Evolutionary conservation across 345 rosid genomes (phyloP), one percentile per base, ranked within the genome.

Genomic region (Citrus maxima): DNA sequence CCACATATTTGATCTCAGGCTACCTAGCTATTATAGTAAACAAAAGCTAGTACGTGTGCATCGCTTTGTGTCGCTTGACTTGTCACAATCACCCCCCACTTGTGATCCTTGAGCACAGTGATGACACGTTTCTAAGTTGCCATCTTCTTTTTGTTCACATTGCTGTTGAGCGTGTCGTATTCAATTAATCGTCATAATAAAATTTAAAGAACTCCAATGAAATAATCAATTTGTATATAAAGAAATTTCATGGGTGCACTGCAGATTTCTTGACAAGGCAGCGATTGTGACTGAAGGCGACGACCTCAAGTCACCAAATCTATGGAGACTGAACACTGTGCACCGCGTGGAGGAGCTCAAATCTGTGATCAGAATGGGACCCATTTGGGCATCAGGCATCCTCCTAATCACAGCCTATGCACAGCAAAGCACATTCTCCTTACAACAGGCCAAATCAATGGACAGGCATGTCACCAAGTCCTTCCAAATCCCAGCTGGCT

Each of bases 311-410:
- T 28, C 71, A 70, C 87, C 87, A 6, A 82, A 88, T 68, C 78
- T 85, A 16, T 86, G 91, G 91, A 80, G 84, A 24, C 74, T 88
- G n/a, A 88, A 82, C 83, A 88, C 89, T 12, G 84, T 88, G 0
- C 91, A 88, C 66, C 77, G 91, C 59, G 89, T 88, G 2, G 91
- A 88, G 61, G 91, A 88, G 55, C 72, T 88, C 0, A 88, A 88
- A 82, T 81, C 82, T 10, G 35, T 88, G 13, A 72, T 88, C 66
- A 78, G 88, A 74, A 85, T 88, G 91, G 83, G 85, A 71, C 91
- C 91, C 1, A 88, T 88, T 16, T 83, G 91, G 91, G 91, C 86
- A 18, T 81, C 89, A 16, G 91, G 91, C 37, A 86, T 86, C 67
- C 80, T 88, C 5, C 80, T 85, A 37, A 77, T 84, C 66, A 86